Percentiles rank a stretch among this genome's conserved stretches.
Conservation (phyloP, 352 stramenopile genomes). For the Phytophthora cryptogea region DNA sequence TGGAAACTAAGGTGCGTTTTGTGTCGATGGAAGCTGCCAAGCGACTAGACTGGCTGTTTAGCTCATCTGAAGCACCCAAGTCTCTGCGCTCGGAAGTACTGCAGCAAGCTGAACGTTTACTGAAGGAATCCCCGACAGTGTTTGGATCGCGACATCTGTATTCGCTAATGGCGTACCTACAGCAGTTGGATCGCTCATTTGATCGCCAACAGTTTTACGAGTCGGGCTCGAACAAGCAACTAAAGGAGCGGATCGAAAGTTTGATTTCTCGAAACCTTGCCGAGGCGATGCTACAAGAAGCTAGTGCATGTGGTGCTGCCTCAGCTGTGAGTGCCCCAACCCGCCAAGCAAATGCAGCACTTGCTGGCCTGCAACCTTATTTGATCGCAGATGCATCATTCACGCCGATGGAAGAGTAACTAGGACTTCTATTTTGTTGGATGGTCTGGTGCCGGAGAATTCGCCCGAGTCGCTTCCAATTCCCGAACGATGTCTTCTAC, state of each 20-base stretch:
- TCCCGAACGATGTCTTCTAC: constrained; percentile 47
- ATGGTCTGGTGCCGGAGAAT: constrained; percentile 2
- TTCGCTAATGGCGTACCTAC: constrained; percentile 63
- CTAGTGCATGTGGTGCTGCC: constrained; percentile 16
- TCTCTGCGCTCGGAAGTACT: constrained; percentile 51
- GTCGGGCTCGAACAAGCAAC: constrained; percentile 43
- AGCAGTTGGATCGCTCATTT: constrained; percentile 71
- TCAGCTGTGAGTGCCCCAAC: constrained; percentile 1
- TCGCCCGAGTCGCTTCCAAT: constrained; percentile 27
- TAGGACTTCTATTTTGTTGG: constrained; percentile 2
- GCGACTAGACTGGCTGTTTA: constrained; percentile 58
- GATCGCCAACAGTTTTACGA: constrained; percentile 54
- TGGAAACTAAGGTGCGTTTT: constrained; percentile 53
- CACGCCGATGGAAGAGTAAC: constrained; percentile 51
- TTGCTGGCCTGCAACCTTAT: constrained; percentile 24
- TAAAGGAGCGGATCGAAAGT: constrained; percentile 56
- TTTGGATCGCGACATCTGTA: constrained; percentile 63
- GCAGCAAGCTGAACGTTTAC: constrained; percentile 50
- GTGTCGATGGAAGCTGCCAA: constrained; percentile 71
- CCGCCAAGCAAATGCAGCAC: constrained; percentile 10
- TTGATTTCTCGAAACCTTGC: constrained; percentile 63
- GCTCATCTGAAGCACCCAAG: constrained; percentile 45
- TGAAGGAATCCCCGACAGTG: constrained; percentile 52
- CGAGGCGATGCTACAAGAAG: constrained; percentile 60
- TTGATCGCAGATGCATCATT: constrained; percentile 39